Conservation (phyloP, 805 yeast genomes). For the Teunomyces atbi region DNA sequence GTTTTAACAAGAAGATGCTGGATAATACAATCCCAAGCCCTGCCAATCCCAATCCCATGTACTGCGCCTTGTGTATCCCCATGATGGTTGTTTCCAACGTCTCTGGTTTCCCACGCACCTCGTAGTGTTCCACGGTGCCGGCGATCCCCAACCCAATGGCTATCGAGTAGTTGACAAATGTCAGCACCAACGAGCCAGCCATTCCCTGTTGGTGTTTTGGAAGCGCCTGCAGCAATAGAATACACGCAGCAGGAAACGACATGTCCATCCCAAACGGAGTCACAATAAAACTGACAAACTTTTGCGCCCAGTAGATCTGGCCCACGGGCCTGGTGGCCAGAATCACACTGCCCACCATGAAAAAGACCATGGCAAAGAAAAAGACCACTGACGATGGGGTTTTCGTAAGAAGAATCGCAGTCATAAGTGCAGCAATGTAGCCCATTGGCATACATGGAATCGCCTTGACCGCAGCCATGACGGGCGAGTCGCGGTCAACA, state of each 20-base stretch:
- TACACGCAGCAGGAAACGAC: conserved; percentile 18
- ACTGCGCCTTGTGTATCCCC: conserved; percentile 27
- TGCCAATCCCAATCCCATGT: conserved; percentile 34
- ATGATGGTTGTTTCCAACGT: conserved; percentile 15
- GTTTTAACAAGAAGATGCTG: conserved; percentile 14
- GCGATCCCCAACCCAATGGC: conserved; percentile 36
- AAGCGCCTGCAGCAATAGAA: conserved; percentile 12
- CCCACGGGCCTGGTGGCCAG: conserved; percentile 18
- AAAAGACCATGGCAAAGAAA: conserved; percentile 12
- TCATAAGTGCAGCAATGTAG: conserved; percentile 12
- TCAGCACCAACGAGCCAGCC: conserved; percentile 17
- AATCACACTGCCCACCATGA: conserved; percentile 11
- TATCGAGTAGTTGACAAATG: conserved; percentile 20
- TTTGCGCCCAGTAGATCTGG: conserved; percentile 18
- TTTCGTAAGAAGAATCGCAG: conserved; percentile 8
- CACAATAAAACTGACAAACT: conserved; percentile 13
- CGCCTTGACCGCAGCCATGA: conserved; percentile 16
- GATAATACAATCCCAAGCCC: conserved; percentile 28
- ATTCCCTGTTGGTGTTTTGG: conserved; percentile 17
- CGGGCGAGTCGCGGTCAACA: conserved; percentile 11
- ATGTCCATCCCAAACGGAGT: conserved; percentile 18
- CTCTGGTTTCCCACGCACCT: conserved; percentile 16
- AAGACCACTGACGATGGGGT: conserved; percentile 13
- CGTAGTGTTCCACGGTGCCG: conserved; percentile 32
- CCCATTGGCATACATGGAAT: conserved; percentile 17